Evolutionary conservation across 2,329 filamentous ascomycete genomes (phyloP).

Genomic region (Colletotrichum eremochloae): DNA sequence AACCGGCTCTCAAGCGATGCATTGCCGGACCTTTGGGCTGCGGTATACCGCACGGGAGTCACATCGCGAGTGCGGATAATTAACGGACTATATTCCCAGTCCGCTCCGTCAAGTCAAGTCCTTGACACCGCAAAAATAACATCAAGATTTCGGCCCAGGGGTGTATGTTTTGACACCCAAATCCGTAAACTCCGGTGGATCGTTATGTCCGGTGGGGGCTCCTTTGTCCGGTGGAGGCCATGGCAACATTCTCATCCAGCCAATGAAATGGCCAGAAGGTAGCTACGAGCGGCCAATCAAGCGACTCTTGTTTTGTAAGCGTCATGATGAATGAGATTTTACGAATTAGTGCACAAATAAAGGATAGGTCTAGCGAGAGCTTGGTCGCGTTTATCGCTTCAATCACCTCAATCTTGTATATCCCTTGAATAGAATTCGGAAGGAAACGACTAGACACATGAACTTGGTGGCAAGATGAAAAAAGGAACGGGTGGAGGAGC

Average conservation of each 20-base stretch:
- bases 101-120: not conserved
- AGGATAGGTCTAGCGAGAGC: not conserved
- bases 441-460: not conserved
- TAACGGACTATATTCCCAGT: conserved; percentile 2
- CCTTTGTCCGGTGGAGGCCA: not conserved
- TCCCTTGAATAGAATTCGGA: not conserved
- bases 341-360: not conserved
- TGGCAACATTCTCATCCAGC: not conserved
- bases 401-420: not conserved
- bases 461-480: too few species aligned
- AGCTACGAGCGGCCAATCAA: not conserved
- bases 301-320: not conserved
- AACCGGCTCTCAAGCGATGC: not conserved
- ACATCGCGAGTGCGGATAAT: not conserved
- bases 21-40: not conserved
- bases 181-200: conserved; percentile 3
- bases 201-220: not conserved
- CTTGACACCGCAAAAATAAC: not conserved
- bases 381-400: not conserved
- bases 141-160: not conserved
- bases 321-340: not conserved
- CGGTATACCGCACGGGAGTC: not conserved
- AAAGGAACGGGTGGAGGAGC: too few species aligned
- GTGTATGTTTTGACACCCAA: not conserved
- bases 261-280: not conserved